Conservation (phyloP, 139 green algal genomes). For the Picochlorum sp. region DNA sequence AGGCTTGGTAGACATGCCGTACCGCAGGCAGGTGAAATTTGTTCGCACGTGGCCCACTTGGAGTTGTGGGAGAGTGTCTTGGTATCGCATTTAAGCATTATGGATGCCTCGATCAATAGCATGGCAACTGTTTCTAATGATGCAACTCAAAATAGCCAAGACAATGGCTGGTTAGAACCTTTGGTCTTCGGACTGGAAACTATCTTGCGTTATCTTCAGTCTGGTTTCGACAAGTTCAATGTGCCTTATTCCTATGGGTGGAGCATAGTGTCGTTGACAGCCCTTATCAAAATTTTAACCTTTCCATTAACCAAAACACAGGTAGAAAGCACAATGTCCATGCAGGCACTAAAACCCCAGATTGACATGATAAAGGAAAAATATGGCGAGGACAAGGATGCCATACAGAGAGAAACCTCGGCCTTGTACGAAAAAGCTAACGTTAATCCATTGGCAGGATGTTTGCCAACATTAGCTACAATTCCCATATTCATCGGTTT, state of each 20-base stretch:
- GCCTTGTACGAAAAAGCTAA: conserved; percentile 78
- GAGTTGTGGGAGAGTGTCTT: too few relatives aligned
- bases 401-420: conserved; percentile 61
- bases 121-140: too few relatives aligned
- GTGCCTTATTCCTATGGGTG: conserved; percentile 93
- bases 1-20: too few relatives aligned
- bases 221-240: conserved; percentile 46
- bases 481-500: conserved; percentile 90
- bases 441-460: conserved; percentile 77
- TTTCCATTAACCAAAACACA: conserved; percentile 95
- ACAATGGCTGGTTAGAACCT: conserved; percentile 49
- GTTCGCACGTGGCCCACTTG: too few relatives aligned
- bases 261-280: conserved; percentile 85
- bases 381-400: conserved; percentile 80
- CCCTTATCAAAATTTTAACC: conserved; percentile 82
- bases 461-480: conserved; percentile 76
- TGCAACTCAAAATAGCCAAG: conserved; percentile 1
- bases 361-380: conserved; percentile 80
- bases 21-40: too few relatives aligned
- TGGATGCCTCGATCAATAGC: not conserved
- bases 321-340: conserved; percentile 64
- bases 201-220: conserved; percentile 60
- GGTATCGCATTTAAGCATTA: not conserved
- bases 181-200: conserved; percentile 59
- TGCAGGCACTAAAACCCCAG: conserved; percentile 76